These are phyloP conservation scores for Fusarium equiseti DNA, from an alignment of 2,329 filamentous ascomycete species.

Conservation along the genomic window DNA sequence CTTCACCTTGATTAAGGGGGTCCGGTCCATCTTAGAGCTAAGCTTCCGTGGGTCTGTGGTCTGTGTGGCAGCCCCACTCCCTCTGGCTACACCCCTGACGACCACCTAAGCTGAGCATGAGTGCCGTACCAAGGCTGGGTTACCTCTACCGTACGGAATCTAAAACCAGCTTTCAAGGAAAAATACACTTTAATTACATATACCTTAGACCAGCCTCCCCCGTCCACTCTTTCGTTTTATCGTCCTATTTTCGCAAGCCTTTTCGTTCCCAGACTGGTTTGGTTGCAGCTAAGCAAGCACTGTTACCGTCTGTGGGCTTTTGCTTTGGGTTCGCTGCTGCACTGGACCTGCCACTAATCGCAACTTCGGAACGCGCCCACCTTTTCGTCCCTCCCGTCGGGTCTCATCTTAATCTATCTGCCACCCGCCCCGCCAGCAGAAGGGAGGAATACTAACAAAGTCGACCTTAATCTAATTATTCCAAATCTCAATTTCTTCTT, in stretches of 20 bases:
- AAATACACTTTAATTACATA: slow-evolving; percentile 36
- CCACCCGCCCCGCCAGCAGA: slow-evolving; percentile 28
- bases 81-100: slow-evolving; percentile 31
- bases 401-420: slow-evolving; percentile 42
- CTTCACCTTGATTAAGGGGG: slow-evolving; percentile 42
- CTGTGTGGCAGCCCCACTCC: slow-evolving; percentile 9
- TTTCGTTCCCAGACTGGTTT: slow-evolving; percentile 14
- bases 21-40: slow-evolving; percentile 28
- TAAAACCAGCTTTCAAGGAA: slow-evolving; percentile 34
- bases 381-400: not conserved
- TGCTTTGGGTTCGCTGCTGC: slow-evolving; percentile 5
- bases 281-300: not conserved
- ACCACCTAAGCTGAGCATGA: slow-evolving; percentile 24
- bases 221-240: not conserved
- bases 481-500: slow-evolving; percentile 13
- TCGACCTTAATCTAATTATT: slow-evolving; percentile 5
- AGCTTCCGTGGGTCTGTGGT: slow-evolving; percentile 17
- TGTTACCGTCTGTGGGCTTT: not conserved
- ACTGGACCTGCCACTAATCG: not conserved
- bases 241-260: slow-evolving; percentile 12
- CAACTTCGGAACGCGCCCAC: slow-evolving; percentile 27
- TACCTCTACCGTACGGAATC: slow-evolving; percentile 10
- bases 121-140: slow-evolving; percentile 6
- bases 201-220: slow-evolving; percentile 16
- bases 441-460: slow-evolving; percentile 4